A percentile compares a stretch with the other conserved stretches of the same genome.
Conservation (phyloP, 2,329 filamentous ascomycete genomes). For the Chaetomiaceae sp. region DNA sequence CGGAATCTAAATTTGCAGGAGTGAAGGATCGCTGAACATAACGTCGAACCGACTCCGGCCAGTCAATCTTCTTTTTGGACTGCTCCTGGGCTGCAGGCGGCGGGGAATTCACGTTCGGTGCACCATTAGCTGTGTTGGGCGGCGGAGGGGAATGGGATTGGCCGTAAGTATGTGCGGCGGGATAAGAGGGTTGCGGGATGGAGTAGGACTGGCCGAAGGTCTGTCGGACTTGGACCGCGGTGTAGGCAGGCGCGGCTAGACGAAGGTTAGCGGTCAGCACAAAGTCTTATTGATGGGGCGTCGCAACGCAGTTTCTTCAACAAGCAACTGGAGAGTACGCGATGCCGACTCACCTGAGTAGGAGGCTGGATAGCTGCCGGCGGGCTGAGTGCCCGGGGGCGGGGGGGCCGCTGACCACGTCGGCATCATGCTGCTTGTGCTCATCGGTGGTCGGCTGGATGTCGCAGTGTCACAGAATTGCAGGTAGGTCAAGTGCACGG, state of each 20-base stretch:
- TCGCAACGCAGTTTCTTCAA: too few relatives aligned
- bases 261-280: background rate
- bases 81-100: slow-evolving; percentile 15
- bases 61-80: slow-evolving; percentile 61
- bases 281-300: too few relatives aligned
- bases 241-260: slow-evolving; percentile 47
- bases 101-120: slow-evolving; percentile 10
- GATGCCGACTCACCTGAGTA: slow-evolving; percentile 15
- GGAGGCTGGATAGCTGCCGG: slow-evolving; percentile 30
- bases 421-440: slow-evolving; percentile 28
- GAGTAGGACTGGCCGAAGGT: slow-evolving; percentile 44
- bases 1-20: slow-evolving; percentile 58
- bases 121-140: slow-evolving; percentile 26
- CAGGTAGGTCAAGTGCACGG: background rate
- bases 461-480: background rate
- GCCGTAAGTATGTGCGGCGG: slow-evolving; percentile 22
- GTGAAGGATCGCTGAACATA: slow-evolving; percentile 91
- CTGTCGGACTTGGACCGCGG: slow-evolving; percentile 56
- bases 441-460: slow-evolving; percentile 5
- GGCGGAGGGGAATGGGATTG: slow-evolving; percentile 21
- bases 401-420: slow-evolving; percentile 31
- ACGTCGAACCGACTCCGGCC: slow-evolving; percentile 72
- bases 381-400: slow-evolving; percentile 36
- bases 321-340: too few relatives aligned
- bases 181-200: slow-evolving; percentile 30